These are phyloP conservation scores for Hyaloperonospora arabidopsidis DNA, from an alignment of 352 stramenopile genomes.

Conservation along the genomic window DNA sequence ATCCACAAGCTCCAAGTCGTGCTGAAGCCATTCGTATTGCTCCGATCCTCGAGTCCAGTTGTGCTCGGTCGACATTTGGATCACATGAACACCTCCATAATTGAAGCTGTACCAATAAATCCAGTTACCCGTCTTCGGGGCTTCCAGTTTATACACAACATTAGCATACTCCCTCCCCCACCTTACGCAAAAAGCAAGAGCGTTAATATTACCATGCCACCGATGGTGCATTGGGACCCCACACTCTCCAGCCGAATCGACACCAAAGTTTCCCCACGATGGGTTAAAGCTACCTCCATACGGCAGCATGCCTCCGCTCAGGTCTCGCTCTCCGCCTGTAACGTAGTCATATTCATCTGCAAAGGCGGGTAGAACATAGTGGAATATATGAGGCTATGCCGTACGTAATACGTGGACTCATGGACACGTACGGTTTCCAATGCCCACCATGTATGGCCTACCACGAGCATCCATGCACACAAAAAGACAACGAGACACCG, in stretches of 20 bases:
- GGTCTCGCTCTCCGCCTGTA: conserved; percentile 41
- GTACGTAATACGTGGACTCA: not conserved
- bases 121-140: conserved; percentile 48
- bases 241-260: conserved; percentile 58
- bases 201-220: conserved; percentile 44
- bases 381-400: not conserved
- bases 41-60: conserved; percentile 75
- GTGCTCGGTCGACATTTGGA: conserved; percentile 88
- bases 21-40: conserved; percentile 84
- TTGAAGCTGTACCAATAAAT: conserved; percentile 89
- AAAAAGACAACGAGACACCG: conserved; percentile 1
- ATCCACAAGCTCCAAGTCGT: conserved; percentile 72
- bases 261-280: conserved; percentile 56
- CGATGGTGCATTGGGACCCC: conserved; percentile 59
- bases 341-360: conserved; percentile 71
- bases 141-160: conserved; percentile 21
- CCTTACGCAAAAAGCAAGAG: not conserved
- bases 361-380: not conserved
- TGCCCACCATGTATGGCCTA: conserved; percentile 70
- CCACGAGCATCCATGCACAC: not conserved
- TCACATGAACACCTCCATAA: conserved; percentile 80
- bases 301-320: conserved; percentile 37
- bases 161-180: not conserved
- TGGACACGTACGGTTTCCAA: conserved; percentile 59
- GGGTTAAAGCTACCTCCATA: conserved; percentile 51